Base-by-base conservation (phyloP, 1,139 yeast species). In the Zhuliangozyma parablackwelliae region DNA sequence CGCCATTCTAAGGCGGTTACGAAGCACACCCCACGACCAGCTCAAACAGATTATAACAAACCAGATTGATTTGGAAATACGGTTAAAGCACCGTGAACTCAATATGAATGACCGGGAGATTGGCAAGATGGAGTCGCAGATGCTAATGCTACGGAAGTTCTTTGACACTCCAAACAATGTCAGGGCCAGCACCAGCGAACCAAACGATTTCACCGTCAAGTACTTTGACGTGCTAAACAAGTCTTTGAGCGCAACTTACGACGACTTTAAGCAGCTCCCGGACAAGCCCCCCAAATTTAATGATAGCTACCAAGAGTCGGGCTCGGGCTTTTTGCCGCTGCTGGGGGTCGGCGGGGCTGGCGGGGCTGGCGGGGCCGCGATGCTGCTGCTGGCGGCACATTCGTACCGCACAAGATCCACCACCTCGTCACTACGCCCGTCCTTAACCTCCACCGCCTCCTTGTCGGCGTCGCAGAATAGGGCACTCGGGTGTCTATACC, bases 81-180 rank as follows among this genome's bases (percentile, higher is more conserved):
- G 85, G 33, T 63, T 84, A 44, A 83, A 82, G 45, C 89, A 83
- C 56, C 73, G 80, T 40, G 90, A 85, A 54, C 62, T 80, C 35
- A 64, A 69, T 21, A 57, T 72, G 31, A 71, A 83, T 5, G 78
- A 80, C 42, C 74, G 72, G 41, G 90, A 84, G 50, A 71, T 82
- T 9, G 75, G 78, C 25, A 79, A 79, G 48, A 78, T 82, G 24
- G 84, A 81, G 50, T 70, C 82, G 2, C 81, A 78, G 46, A 61
- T 80, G 69, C 60, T 74, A 9, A 65, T 78, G 2, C 54, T 81
- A 45, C 60, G 78, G 35, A 72, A 72, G 41, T 65, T 78, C 52
- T 75, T 80, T 53, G 78, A 77, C 46, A 60, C 67, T 0, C 75
- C 75, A 3, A 53, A 61, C 31, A 62, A 61, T 35, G 49, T 56